phyloP scores from a whole-genome alignment of 768 basidiomycete genomes.

The Naematelia aurantialba region DNA sequence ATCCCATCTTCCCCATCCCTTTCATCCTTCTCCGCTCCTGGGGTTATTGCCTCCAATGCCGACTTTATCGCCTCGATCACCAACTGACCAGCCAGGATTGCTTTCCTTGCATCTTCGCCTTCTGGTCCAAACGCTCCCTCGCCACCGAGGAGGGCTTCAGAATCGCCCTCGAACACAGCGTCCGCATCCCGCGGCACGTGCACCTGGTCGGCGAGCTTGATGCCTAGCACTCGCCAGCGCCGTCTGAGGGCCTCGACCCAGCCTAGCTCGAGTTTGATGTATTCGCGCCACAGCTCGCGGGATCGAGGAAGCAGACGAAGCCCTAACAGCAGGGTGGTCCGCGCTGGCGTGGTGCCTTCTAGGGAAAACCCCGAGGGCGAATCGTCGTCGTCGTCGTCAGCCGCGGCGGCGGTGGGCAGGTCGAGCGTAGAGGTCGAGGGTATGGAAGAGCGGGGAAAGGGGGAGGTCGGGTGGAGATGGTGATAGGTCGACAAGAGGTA shows the following conservation, averaged over 20 bases:
- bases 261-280: conserved; percentile 82
- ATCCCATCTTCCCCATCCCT: conserved; percentile 51
- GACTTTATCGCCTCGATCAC: conserved; percentile 27
- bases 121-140: conserved; percentile 58
- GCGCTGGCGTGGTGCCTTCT: conserved; percentile 58
- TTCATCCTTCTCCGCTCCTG: conserved; percentile 3
- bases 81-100: conserved; percentile 31
- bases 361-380: conserved; percentile 41
- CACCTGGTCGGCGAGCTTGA: conserved; percentile 49
- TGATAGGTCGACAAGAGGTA: conserved; percentile 83
- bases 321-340: conserved; percentile 78
- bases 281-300: conserved; percentile 79
- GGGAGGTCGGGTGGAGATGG: conserved; percentile 69
- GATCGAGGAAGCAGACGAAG: conserved; percentile 71
- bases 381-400: conserved; percentile 12
- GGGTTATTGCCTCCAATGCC: conserved; percentile 19
- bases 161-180: conserved; percentile 31
- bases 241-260: conserved; percentile 75
- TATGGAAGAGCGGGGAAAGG: conserved; percentile 52
- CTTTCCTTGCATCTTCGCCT: conserved; percentile 45
- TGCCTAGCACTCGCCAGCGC: conserved; percentile 76
- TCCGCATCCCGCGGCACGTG: background rate
- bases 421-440: conserved; percentile 34
- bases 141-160: conserved; percentile 66
- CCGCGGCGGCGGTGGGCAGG: conserved; percentile 19